Evolutionary conservation across 2,329 filamentous ascomycete species (phyloP).

Genomic region (Balansia obtecta): DNA sequence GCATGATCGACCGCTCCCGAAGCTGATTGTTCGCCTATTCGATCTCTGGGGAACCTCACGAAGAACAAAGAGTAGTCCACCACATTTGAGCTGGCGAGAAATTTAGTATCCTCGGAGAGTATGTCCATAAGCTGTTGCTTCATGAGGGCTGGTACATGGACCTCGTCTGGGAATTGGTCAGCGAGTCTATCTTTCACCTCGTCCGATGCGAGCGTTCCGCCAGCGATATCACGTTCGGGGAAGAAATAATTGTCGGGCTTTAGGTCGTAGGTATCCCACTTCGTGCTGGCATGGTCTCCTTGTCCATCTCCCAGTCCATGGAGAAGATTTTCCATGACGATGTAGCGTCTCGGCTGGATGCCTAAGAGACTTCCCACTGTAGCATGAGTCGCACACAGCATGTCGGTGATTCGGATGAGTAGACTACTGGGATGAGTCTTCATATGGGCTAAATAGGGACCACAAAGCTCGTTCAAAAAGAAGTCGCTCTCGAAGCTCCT

Average conservation of each 20-base stretch:
- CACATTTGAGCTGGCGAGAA: constrained; percentile 50
- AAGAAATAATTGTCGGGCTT: constrained; percentile 68
- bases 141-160: constrained; percentile 41
- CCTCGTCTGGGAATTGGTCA: constrained; percentile 55
- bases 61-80: constrained; percentile 69
- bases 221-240: constrained; percentile 58
- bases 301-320: constrained; percentile 39
- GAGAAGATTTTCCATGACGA: constrained; percentile 67
- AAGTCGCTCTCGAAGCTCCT: constrained; percentile 58
- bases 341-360: constrained; percentile 55
- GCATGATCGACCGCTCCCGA: not conserved
- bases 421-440: constrained; percentile 44
- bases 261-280: constrained; percentile 62
- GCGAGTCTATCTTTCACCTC: constrained; percentile 53
- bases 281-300: constrained; percentile 21
- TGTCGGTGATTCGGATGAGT: constrained; percentile 59
- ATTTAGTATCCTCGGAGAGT: constrained; percentile 48
- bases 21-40: constrained; percentile 2
- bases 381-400: constrained; percentile 41
- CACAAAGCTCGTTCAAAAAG: constrained; percentile 53
- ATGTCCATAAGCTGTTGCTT: constrained; percentile 42
- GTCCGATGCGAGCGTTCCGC: constrained; percentile 48
- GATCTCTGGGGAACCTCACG: constrained; percentile 31
- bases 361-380: constrained; percentile 49
- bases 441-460: constrained; percentile 55